phyloP scores from a whole-genome alignment of 1,284 basidiomycete genomes.

The Kalmanozyma brasiliensis region DNA sequence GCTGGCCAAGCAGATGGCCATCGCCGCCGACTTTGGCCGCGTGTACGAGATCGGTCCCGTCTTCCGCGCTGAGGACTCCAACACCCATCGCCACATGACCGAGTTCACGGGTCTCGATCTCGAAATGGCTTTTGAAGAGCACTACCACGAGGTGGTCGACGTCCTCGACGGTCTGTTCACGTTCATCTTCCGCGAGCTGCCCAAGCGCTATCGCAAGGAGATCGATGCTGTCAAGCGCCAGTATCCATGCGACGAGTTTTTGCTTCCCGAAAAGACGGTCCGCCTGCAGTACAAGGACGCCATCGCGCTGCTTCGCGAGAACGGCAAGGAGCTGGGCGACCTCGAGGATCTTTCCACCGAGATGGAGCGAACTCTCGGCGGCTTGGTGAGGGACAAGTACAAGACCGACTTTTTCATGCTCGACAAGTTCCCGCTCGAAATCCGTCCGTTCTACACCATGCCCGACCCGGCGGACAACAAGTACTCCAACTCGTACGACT shows the following conservation, averaged over 20 bases:
- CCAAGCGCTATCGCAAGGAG: slow-evolving; percentile 78
- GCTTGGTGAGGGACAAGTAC: slow-evolving; percentile 66
- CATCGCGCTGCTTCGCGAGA: slow-evolving; percentile 62
- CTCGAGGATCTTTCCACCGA: slow-evolving; percentile 66
- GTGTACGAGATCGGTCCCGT: slow-evolving; percentile 95
- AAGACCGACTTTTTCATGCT: slow-evolving; percentile 67
- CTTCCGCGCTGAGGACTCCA: slow-evolving; percentile 97
- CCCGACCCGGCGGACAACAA: slow-evolving; percentile 61
- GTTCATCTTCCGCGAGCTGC: slow-evolving; percentile 67
- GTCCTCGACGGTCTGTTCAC: slow-evolving; percentile 65
- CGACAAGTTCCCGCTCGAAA: slow-evolving; percentile 66
- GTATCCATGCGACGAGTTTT: slow-evolving; percentile 78
- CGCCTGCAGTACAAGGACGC: slow-evolving; percentile 64
- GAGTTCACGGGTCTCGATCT: slow-evolving; percentile 99
- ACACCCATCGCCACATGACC: slow-evolving; percentile 97
- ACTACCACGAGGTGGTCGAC: slow-evolving; percentile 82
- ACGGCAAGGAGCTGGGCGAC: slow-evolving; percentile 62
- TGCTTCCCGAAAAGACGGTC: slow-evolving; percentile 64
- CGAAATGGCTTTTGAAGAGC: slow-evolving; percentile 97
- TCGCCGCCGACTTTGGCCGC: slow-evolving; percentile 95
- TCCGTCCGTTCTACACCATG: slow-evolving; percentile 68
- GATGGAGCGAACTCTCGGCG: slow-evolving; percentile 62
- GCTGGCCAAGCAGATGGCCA: slow-evolving; percentile 98
- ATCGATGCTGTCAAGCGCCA: slow-evolving; percentile 85
- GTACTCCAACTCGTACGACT: slow-evolving; percentile 98